phyloP scores from a whole-genome alignment of 495 filamentous ascomycete species.

The Aspergillus mulundensis region DNA sequence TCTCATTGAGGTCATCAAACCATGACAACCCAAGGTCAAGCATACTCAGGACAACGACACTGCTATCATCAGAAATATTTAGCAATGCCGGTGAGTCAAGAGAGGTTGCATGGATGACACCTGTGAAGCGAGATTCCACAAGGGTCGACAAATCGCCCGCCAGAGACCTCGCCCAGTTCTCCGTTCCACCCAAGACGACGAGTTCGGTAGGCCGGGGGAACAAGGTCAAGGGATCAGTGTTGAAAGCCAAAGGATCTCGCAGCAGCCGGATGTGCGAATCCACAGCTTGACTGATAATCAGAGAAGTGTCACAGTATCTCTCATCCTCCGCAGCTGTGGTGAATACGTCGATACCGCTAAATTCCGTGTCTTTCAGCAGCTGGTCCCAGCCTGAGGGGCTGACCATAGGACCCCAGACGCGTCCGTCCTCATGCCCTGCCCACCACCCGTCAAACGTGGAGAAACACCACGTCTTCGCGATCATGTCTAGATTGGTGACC shows the following conservation, averaged over 20 bases:
- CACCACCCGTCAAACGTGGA: slow-evolving; percentile 5
- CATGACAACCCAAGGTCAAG: not conserved
- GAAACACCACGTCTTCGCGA: not conserved
- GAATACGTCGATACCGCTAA: slow-evolving; percentile 6
- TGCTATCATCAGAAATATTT: too few species aligned
- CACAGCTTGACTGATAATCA: slow-evolving; percentile 5
- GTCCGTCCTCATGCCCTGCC: not conserved
- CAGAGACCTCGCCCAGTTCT: too few species aligned
- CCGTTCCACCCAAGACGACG: not conserved
- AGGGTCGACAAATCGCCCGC: not conserved
- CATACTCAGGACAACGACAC: not conserved
- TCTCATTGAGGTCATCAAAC: not conserved
- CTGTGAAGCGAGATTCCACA: not conserved
- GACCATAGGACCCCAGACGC: not conserved
- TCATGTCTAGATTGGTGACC: not conserved
- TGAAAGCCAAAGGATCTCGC: not conserved
- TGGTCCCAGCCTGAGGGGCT: not conserved
- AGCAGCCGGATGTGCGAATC: not conserved
- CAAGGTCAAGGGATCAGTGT: not conserved
- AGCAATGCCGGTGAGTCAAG: not conserved
- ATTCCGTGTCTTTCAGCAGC: slow-evolving; percentile 3
- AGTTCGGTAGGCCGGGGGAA: not conserved
- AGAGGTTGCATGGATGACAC: not conserved
- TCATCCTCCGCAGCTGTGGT: not conserved
- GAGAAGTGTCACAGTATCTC: not conserved